Evolutionary conservation across 1,284 basidiomycete species (phyloP).

Genomic region (Lentinus polychrous): DNA sequence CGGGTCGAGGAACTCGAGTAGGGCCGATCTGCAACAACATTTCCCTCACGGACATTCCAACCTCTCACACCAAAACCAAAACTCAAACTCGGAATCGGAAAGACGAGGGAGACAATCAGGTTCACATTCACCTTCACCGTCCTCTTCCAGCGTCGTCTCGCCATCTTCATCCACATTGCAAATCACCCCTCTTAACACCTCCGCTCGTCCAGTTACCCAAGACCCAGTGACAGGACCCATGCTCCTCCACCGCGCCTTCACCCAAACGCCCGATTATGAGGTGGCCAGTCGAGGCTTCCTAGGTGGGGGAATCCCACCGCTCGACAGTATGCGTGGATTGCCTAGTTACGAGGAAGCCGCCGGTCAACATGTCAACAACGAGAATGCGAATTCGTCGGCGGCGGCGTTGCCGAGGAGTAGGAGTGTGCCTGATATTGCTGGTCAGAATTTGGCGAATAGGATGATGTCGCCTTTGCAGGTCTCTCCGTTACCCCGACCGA

Average conservation of each 20-base stretch:
- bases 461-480: no score
- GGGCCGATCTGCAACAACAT: constrained; percentile 24
- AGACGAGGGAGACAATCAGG: constrained; percentile 3
- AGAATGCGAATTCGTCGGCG: background rate
- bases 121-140: constrained; percentile 8
- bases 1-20: constrained; percentile 28
- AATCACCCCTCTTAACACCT: constrained; percentile 12
- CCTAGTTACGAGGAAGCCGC: constrained; percentile 73
- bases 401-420: constrained; percentile 7
- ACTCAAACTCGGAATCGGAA: constrained; percentile 10
- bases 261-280: constrained; percentile 79
- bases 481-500: no score
- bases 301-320: constrained; percentile 78
- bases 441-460: no score
- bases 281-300: constrained; percentile 78
- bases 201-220: constrained; percentile 14
- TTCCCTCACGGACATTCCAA: constrained; percentile 14
- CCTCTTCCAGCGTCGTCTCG: constrained; percentile 9
- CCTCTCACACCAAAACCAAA: no score
- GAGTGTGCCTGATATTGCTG: constrained; percentile 1
- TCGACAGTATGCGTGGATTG: constrained; percentile 64
- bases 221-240: constrained; percentile 29
- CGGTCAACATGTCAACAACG: constrained; percentile 11
- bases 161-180: background rate
- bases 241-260: constrained; percentile 52